Percentiles rank a stretch among this genome's conserved stretches.
Conservation (phyloP, 1,139 yeast genomes). For the Kluyveromyces sp. region DNA sequence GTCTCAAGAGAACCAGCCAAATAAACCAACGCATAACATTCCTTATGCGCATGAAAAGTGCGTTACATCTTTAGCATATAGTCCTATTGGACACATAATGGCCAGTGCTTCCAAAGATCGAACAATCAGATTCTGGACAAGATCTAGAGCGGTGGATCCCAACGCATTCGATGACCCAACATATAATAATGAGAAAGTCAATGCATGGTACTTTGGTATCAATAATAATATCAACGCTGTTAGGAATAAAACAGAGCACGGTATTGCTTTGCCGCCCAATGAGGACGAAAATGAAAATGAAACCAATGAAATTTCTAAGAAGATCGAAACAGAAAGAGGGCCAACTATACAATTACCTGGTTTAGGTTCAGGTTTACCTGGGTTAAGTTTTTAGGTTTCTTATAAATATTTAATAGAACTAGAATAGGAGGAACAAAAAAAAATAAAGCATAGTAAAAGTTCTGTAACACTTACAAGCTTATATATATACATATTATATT, state of each 20-base stretch:
- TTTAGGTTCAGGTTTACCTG: slow-evolving; percentile 11
- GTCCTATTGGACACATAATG: slow-evolving; percentile 86
- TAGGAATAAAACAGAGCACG: slow-evolving; percentile 28
- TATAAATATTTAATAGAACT: neutral
- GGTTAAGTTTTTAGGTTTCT: slow-evolving; percentile 8
- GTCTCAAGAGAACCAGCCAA: slow-evolving; percentile 32
- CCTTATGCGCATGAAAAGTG: slow-evolving; percentile 95
- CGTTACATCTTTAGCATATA: slow-evolving; percentile 81
- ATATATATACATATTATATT: too few relatives aligned
- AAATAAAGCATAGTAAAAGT: neutral
- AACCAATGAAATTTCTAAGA: neutral
- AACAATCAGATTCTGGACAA: slow-evolving; percentile 90
- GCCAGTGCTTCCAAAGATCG: slow-evolving; percentile 93
- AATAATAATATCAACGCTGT: slow-evolving; percentile 58
- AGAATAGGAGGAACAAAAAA: slow-evolving; percentile 1
- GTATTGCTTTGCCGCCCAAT: slow-evolving; percentile 28
- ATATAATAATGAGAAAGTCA: slow-evolving; percentile 61
- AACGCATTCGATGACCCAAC: slow-evolving; percentile 76
- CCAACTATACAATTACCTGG: neutral
- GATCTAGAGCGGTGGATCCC: slow-evolving; percentile 87
- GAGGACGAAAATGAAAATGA: slow-evolving; percentile 2
- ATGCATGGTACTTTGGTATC: slow-evolving; percentile 67
- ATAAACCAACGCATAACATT: slow-evolving; percentile 44
- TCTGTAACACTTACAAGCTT: neutral
- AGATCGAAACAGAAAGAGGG: neutral